Evolutionary conservation across 2,329 filamentous ascomycete genomes (phyloP), one percentile per base, ranked within the genome.

Genomic region (Fonsecaea nubica): DNA sequence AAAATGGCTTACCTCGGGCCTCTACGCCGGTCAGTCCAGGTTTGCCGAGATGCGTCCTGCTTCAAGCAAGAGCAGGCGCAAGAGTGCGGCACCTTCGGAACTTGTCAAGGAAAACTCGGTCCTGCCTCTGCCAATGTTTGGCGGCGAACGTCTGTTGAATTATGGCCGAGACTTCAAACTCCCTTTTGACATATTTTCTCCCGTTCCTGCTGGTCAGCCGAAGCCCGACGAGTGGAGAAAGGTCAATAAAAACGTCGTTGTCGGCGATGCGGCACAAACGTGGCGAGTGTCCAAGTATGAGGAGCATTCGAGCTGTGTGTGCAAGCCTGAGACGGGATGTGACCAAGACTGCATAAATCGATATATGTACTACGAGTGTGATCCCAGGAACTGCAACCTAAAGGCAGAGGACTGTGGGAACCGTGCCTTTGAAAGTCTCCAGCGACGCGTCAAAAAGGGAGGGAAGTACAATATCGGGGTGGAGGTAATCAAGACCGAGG

Each of bases 291-390:
- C 86, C 50, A 90, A 90, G 42, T 87, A 90, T 66, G 86, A 90
- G 72, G 88, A 92, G 73, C 86, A 92, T 68, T 92, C 90, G 66
- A 87, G 88, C 75, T 96, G 93, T 75, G 88, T 92, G 65, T 96
- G 93, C 80, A 88, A 82, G 50, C 83, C 86, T 6, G 91, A 93
- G 61, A 88, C 90, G 62, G 93, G 92, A 40, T 98, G 95, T 74
- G 91, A 89, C 69, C 92, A 97, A 69, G 86, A 91, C 73, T 99
- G 95, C 79, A 91, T 97, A 76, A 99, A 99, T 77, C 86, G 93
- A 69, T 93, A 93, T 77, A 98, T 98, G 93, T 89, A 96, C 63
- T 98, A 97, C 77, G 95, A 99, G 80, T 99, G 95, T 77, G 92
- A 98, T 77, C 86, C 90, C 55, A 89, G 86, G 64, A 99, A 97